A percentile compares a stretch with the other conserved stretches of the same genome.
Conservation (phyloP, 768 basidiomycete species). For the Hypsizygus marmoreus region DNA sequence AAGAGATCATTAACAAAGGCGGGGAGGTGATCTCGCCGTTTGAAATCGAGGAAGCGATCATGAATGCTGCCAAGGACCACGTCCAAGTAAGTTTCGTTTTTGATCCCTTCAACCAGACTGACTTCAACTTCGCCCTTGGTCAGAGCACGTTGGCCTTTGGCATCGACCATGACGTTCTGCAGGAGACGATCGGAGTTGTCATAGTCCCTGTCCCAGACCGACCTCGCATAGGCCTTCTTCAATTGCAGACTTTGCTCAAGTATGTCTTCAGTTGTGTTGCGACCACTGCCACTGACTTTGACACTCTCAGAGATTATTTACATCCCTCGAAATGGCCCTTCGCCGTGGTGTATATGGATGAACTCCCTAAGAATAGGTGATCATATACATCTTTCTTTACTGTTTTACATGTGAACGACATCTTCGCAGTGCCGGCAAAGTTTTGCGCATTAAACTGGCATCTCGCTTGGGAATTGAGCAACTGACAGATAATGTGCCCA, state of each 20-base stretch:
- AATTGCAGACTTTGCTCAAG: slow-evolving; percentile 45
- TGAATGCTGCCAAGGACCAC: slow-evolving; percentile 38
- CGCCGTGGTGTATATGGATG: slow-evolving; percentile 47
- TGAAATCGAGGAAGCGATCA: slow-evolving; percentile 59
- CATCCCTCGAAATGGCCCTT: slow-evolving; percentile 55
- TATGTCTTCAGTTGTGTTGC: no score
- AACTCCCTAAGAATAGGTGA: slow-evolving; percentile 46
- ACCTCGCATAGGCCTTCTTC: slow-evolving; percentile 40
- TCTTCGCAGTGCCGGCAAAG: slow-evolving; percentile 41
- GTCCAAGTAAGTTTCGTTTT: slow-evolving; percentile 33
- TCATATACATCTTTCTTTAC: no score
- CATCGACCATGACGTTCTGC: slow-evolving; percentile 46
- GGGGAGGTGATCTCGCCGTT: slow-evolving; percentile 64
- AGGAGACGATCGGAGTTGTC: slow-evolving; percentile 49
- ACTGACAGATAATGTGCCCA: slow-evolving; percentile 35
- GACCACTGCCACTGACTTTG: no score
- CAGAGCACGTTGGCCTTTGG: slow-evolving; percentile 46
- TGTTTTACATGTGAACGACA: no score
- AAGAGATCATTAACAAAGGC: slow-evolving; percentile 62
- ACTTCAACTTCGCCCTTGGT: neutral
- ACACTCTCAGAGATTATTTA: slow-evolving; percentile 45
- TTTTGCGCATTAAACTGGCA: slow-evolving; percentile 45
- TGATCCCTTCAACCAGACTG: neutral
- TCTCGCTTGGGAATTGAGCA: slow-evolving; percentile 40
- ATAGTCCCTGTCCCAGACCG: slow-evolving; percentile 35